A percentile compares a stretch with the other conserved stretches of the same genome.
These are phyloP conservation scores for Xylaria castorea DNA, from an alignment of 495 filamentous ascomycete genomes.

Conservation along the genomic window DNA sequence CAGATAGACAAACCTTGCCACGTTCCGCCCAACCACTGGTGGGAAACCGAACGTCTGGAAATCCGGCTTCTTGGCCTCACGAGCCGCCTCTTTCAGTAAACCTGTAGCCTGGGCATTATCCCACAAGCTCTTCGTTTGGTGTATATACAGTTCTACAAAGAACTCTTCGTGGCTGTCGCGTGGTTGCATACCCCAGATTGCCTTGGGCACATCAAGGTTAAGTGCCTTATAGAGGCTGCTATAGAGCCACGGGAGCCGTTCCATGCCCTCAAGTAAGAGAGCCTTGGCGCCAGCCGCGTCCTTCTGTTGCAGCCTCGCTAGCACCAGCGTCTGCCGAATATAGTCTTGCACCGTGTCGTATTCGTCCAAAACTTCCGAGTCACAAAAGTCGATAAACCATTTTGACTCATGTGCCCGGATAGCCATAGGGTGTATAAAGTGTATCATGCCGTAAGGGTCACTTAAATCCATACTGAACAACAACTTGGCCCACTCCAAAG, in stretches of 20 bases:
- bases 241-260: constrained; percentile 81
- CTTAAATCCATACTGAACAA: constrained; percentile 75
- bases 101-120: constrained; percentile 75
- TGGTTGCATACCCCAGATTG: constrained; percentile 81
- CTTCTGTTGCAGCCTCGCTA: constrained; percentile 74
- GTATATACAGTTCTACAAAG: constrained; percentile 78
- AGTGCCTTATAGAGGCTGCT: constrained; percentile 77
- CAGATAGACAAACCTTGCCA: constrained; percentile 81
- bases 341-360: constrained; percentile 50
- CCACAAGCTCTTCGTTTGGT: constrained; percentile 87
- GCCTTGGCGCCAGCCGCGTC: constrained; percentile 68
- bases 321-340: constrained; percentile 71
- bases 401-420: constrained; percentile 78
- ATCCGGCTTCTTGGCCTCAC: constrained; percentile 53
- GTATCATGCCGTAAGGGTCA: constrained; percentile 83
- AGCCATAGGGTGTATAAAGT: constrained; percentile 82
- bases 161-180: constrained; percentile 72
- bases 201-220: constrained; percentile 72
- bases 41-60: constrained; percentile 53
- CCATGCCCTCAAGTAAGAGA: constrained; percentile 69
- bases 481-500: constrained; percentile 91
- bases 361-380: constrained; percentile 59
- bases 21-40: constrained; percentile 50
- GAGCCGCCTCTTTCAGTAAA: constrained; percentile 74
- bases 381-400: constrained; percentile 75